Base-by-base conservation (phyloP, 345 rosid genomes). In the Boechera retrofracta region DNA sequence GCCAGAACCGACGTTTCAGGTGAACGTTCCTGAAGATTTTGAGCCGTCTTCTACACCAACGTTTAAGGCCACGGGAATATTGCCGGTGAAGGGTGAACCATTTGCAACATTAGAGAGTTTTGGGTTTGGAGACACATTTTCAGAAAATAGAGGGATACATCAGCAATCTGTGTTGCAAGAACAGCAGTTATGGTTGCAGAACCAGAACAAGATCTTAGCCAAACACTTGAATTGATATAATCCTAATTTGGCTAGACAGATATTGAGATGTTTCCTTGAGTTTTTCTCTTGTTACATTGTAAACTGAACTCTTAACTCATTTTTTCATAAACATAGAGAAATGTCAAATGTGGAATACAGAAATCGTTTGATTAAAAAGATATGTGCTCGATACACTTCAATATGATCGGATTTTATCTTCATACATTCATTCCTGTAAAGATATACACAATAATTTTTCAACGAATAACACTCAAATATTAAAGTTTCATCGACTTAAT, bases 121-220 rank as follows among this genome's bases (percentile, higher is more conserved):
- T 54, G 78, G 71, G 66, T 67, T 67, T 1, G 78, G 61, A 68
- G 75, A 79, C 7, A 67, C 24, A 28, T 56, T 67, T 67, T 42
- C 73, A 54, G 82, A 44, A 61, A 67, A 61, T 73, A 61, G 75
- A 62, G 65, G 75, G 18, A 49, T 73, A 24, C 67, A 86, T 72
- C 83, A 82, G 47, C 80, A 82, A 54, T 81, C 53, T 55, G 52
- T 91, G 71, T 55, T 80, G 74, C 77, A 79, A 52, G 87, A 94
- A 76, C 94, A 89, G 18, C 85, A 86, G 44, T 6, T 86, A 35
- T 92, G 98, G 97, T 75, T 89, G 75, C 85, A 86, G 80, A 78
- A 86, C 70, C 94, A 94, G 76, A 86, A 84, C 76, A 88, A 83
- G 83, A 90, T 94, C 49, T 87, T 94, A 13, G 81, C 90, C 24